Evolutionary conservation across 176 grass and related monocot genomes (phyloP), one percentile per base, ranked within the genome.

Genomic region (Carex cristatella): DNA sequence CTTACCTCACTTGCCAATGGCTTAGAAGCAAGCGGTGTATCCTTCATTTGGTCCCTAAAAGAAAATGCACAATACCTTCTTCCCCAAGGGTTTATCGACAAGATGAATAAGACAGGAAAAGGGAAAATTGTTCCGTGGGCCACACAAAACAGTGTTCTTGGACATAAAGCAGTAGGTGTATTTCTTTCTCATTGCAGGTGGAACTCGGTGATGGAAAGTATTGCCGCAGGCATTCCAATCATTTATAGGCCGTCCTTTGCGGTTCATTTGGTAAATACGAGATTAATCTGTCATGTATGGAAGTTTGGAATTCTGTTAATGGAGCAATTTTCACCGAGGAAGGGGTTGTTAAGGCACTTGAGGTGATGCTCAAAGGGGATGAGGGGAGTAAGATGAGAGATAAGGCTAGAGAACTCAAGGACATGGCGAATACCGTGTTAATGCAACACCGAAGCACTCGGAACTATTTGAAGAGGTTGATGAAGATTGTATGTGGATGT

Each of bases 21-120:
- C 11, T 63, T 89, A 64, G 76, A 81, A 61, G 37, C 64, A 27
- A 85, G 83, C 31, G 63, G 72, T 12, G 82, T 12, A 6, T 12
- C 87, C 27, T 89, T 85, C 53, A 55, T 89, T 48, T 89, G 83
- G 87, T 85, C 87, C 4, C 9, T 89, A 37, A 89, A 59, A 44
- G 87, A 81, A 10, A 49, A 44, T 6, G 32, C 76, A 12, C 46
- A 42, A 38, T 79, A 30, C 11, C 38, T 72, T 11, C 83, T 89
- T 35, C 83, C 83, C 5, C 4, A 30, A 3, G 87, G 83, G 31
- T 89, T 85, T 69, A 54, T 75, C 10, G 65, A 85, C 2, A 75
- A 65, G 19, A 16, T 31, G 5, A 68, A 68, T 2, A 19, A 53
- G 62, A 85, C 54, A 0, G 61, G 37, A 27, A 71, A 42, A 51